Percentiles rank a stretch among this genome's conserved stretches.
Conservation (phyloP, 345 rosid species). For the Nasturtium officinale region DNA sequence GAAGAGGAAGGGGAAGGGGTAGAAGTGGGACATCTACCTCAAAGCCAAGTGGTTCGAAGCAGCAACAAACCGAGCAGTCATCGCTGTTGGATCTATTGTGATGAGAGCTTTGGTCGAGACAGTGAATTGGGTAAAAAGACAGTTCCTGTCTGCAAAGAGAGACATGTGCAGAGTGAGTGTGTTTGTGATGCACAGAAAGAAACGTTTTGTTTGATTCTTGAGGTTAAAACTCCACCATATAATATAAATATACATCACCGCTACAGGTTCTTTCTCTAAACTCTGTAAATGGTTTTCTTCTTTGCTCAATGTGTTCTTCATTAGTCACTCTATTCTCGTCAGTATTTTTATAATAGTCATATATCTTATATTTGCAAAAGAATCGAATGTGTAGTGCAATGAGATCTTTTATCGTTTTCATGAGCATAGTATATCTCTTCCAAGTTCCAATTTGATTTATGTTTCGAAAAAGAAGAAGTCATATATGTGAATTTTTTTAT, state of each 20-base stretch:
- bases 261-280: constrained; percentile 23
- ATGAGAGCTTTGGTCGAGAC: constrained; percentile 11
- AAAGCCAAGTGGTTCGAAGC: constrained; percentile 51
- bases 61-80: constrained; percentile 54
- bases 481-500: neutral
- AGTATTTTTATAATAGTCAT: neutral
- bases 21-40: constrained; percentile 43
- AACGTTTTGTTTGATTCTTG: constrained; percentile 11
- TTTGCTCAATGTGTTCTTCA: constrained; percentile 6
- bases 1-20: constrained; percentile 77
- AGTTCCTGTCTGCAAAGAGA: neutral
- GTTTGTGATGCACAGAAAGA: constrained; percentile 11
- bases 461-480: neutral
- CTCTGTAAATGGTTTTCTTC: constrained; percentile 2
- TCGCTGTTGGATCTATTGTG: constrained; percentile 75
- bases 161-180: constrained; percentile 17
- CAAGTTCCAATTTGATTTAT: neutral
- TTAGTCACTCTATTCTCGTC: constrained; percentile 12
- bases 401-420: constrained; percentile 5
- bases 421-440: neutral
- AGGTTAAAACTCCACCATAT: neutral
- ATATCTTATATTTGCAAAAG: neutral
- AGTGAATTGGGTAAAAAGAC: constrained; percentile 2
- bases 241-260: constrained; percentile 1
- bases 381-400: constrained; percentile 10